Base-by-base conservation (phyloP, 305 asterid genomes). In the Plantago coronopus region DNA sequence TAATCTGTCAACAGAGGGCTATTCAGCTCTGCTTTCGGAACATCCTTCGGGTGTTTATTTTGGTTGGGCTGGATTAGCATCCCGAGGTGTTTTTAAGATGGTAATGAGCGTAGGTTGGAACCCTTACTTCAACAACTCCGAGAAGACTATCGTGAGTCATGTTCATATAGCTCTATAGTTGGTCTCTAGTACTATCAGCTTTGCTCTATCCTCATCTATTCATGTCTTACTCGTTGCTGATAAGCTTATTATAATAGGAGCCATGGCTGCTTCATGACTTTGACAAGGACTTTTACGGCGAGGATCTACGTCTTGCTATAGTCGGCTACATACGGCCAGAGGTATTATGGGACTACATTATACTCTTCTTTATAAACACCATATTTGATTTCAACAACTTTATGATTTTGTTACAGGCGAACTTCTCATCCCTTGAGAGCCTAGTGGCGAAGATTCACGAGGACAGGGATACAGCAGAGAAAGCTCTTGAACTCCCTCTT, bases 61-160 rank as follows among this genome's bases (percentile, higher is more conserved):
- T 57, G 98, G 98, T 9, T 88, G 96, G 98, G 98, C 98, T 13
- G 75, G 88, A 60, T 75, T 91, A 76, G 72, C 75, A 46, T 69
- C 42, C 29, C 78, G 74, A 44, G 95, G 95, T 59, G 78, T 84
- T 75, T 88, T 79, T 80, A 88, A 86, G 79, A 88, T 88, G 95
- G 98, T 86, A 45, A 83, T 83, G 98, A 93, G 97, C 84, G 70
- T 93, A 25, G 97, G 97, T 53, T 89, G 97, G 97, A 89, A 93
- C 64, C 99, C 95, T 54, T 89, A 83, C 69, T 93, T 93, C 70
- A 72, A 87, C 79, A 93, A 93, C 72, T 44, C 95, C 0, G 97
- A 89, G 77, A 93, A 93, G 78, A 87, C 97, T 54, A 82, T 93
- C 19, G 99, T 91, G 75, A 81, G 96, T 86, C 45, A 25, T 42